These are phyloP conservation scores for Hordeum marinum DNA, from an alignment of 176 grass and related monocot species.

Conservation along the genomic window DNA sequence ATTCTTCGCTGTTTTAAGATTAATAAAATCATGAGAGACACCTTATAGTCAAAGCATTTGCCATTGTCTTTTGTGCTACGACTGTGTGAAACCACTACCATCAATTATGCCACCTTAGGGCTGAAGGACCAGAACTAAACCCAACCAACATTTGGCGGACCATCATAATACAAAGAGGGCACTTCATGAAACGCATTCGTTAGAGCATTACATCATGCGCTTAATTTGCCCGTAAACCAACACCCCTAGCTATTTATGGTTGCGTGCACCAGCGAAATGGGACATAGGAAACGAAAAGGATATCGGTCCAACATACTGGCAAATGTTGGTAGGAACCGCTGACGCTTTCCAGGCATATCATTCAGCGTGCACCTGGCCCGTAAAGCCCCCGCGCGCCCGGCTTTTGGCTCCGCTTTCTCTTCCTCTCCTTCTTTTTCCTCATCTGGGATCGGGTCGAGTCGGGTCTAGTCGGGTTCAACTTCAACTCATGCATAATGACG, in stretches of 20 bases:
- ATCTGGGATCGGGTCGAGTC: not conserved
- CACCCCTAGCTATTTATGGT: not conserved
- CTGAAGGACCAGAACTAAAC: not conserved
- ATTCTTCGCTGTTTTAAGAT: not conserved
- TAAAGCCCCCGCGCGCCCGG: conserved; percentile 13
- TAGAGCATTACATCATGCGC: not conserved
- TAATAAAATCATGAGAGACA: not conserved
- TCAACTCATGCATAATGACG: conserved; percentile 32
- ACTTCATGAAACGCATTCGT: not conserved
- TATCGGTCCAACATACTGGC: not conserved
- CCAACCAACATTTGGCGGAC: not conserved
- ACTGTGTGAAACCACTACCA: too few relatives aligned
- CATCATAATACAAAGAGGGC: not conserved
- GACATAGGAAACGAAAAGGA: not conserved
- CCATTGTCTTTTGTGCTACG: not conserved
- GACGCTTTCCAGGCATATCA: conserved; percentile 40
- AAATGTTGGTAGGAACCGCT: not conserved
- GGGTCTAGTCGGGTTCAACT: conserved; percentile 14
- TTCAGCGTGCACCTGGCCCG: conserved; percentile 43
- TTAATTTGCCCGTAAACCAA: not conserved
- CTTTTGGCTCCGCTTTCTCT: conserved; percentile 24
- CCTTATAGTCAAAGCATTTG: too few relatives aligned
- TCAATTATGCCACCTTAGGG: too few relatives aligned
- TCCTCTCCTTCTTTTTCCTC: not conserved
- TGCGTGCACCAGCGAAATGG: not conserved